These are phyloP conservation scores for Podospora pseudopauciseta DNA, from an alignment of 495 filamentous ascomycete genomes.

Conservation along the genomic window DNA sequence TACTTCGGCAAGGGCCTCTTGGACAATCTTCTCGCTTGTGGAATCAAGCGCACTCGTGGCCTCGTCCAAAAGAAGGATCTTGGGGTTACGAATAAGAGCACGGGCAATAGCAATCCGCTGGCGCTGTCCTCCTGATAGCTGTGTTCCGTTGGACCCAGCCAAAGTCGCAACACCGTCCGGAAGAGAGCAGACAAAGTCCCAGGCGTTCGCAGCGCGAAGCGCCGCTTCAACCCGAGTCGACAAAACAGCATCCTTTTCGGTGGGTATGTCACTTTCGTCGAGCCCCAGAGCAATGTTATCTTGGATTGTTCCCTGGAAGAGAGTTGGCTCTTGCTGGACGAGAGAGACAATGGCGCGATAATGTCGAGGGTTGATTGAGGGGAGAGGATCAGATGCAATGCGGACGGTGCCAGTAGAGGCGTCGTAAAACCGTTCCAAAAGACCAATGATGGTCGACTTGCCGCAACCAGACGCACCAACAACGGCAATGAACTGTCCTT, in stretches of 20 bases:
- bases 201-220: conserved; percentile 56
- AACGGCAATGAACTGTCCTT: conserved; percentile 66
- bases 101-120: conserved; percentile 74
- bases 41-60: conserved; percentile 73
- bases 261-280: conserved; percentile 18
- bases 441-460: conserved; percentile 40
- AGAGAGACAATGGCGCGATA: conserved; percentile 43
- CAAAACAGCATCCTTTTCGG: conserved; percentile 9
- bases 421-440: conserved; percentile 63
- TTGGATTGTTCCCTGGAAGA: conserved; percentile 52
- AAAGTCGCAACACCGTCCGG: conserved; percentile 56
- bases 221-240: conserved; percentile 52
- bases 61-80: conserved; percentile 71
- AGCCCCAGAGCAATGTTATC: conserved; percentile 57
- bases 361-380: conserved; percentile 28
- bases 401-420: conserved; percentile 51
- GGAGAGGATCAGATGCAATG: conserved; percentile 45
- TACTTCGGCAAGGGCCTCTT: conserved; percentile 62
- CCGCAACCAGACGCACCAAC: conserved; percentile 45
- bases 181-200: conserved; percentile 57
- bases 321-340: conserved; percentile 35
- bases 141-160: conserved; percentile 57
- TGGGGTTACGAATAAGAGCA: conserved; percentile 66
- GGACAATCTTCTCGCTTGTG: conserved; percentile 66
- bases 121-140: conserved; percentile 71